Conservation (phyloP, 1,284 basidiomycete genomes). For the Termitomyces sp. region DNA sequence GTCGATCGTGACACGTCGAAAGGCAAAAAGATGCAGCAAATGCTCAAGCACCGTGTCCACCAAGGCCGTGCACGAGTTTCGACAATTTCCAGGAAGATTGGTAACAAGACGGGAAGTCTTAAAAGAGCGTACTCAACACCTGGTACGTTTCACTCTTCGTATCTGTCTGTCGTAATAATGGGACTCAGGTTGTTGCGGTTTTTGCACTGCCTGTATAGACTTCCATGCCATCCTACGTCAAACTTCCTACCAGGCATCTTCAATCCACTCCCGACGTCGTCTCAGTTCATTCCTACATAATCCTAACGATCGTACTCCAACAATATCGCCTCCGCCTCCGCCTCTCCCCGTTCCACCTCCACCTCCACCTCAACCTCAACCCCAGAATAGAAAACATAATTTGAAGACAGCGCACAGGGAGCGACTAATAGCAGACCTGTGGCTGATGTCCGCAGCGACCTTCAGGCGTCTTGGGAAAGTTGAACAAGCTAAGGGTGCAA, state of each 20-base stretch:
- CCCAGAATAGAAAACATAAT: constrained; percentile 37
- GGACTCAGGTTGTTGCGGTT: not conserved
- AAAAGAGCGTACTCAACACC: constrained; percentile 61
- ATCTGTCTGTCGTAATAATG: not conserved
- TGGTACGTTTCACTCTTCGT: constrained; percentile 34
- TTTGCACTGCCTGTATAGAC: constrained; percentile 35
- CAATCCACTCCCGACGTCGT: constrained; percentile 75
- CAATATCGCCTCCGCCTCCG: constrained; percentile 35
- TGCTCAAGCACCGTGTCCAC: constrained; percentile 67
- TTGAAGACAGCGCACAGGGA: constrained; percentile 58
- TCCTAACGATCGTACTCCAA: constrained; percentile 32
- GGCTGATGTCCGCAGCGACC: constrained; percentile 92
- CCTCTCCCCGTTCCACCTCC: constrained; percentile 38
- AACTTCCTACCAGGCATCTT: constrained; percentile 76
- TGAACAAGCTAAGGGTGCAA: constrained; percentile 85
- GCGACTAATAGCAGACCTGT: constrained; percentile 78
- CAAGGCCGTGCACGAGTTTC: constrained; percentile 68
- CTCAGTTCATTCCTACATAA: constrained; percentile 45
- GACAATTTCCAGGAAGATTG: constrained; percentile 72
- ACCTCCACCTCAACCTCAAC: constrained; percentile 34
- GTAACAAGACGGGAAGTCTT: constrained; percentile 47
- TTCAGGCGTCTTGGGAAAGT: constrained; percentile 87
- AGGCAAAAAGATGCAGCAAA: constrained; percentile 68
- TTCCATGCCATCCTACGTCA: constrained; percentile 59
- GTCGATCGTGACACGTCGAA: constrained; percentile 41